Evolutionary conservation across 441 rosid species (phyloP).

Genomic region (Erodium texanum): DNA sequence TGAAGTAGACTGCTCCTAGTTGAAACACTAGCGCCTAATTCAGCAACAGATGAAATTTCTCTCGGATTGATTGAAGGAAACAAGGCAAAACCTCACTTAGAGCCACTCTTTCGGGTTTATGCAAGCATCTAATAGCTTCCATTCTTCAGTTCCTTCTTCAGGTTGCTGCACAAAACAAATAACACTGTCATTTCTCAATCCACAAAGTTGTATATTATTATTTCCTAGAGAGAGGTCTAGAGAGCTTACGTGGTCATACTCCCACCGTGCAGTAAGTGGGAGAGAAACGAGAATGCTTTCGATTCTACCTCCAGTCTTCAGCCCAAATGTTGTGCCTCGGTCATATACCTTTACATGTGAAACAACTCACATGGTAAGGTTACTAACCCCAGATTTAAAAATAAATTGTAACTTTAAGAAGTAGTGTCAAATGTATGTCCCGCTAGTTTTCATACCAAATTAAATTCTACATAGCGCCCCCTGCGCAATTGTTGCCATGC

Average conservation of each 20-base stretch:
- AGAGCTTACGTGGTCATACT: slow-evolving; percentile 79
- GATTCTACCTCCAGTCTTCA: slow-evolving; percentile 91
- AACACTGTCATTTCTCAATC: slow-evolving; percentile 9
- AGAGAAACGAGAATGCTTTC: slow-evolving; percentile 95
- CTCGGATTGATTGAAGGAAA: not conserved
- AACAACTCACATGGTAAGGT: not conserved
- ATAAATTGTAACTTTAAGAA: not conserved
- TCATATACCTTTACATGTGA: slow-evolving; percentile 52
- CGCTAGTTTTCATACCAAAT: slow-evolving; percentile 50
- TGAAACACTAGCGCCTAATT: not conserved
- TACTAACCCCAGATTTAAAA: not conserved
- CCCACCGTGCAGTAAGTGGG: slow-evolving; percentile 91
- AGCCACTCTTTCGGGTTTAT: slow-evolving; percentile 95
- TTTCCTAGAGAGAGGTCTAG: no score
- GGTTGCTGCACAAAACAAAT: slow-evolving; percentile 48
- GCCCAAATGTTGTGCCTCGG: slow-evolving; percentile 92
- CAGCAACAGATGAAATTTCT: not conserved
- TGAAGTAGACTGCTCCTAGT: no score
- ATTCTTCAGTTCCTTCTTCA: slow-evolving; percentile 92
- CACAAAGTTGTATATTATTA: no score
- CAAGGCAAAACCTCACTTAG: slow-evolving; percentile 14
- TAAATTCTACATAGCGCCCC: slow-evolving; percentile 91
- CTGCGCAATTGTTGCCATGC: slow-evolving; percentile 95
- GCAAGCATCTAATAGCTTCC: slow-evolving; percentile 96
- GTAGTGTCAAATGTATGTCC: not conserved